Conservation (phyloP, 306 rosid genomes). For the Malus domestica region ASM211411v1 NC_041802.1:195501-196000, state of each 20-base stretch:
- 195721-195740: neutral
- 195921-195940: neutral
- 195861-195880: neutral
- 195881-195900: neutral
- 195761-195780: neutral
- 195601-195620: neutral
- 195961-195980: rapidly evolving
- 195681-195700: neutral
- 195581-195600: neutral
- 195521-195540: neutral
- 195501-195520: neutral
- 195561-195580: neutral
- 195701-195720: neutral
- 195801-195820: neutral
- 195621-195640: neutral
- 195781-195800: neutral
- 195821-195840: neutral
- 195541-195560: neutral
- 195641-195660: neutral
- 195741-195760: neutral
- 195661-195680: neutral
- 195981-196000: too few relatives aligned
- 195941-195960: neutral
- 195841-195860: neutral
- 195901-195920: neutral